phyloP scores from a whole-genome alignment of 2,329 filamentous ascomycete genomes.

The Neophaeococcomyces mojaviensis region DNA sequence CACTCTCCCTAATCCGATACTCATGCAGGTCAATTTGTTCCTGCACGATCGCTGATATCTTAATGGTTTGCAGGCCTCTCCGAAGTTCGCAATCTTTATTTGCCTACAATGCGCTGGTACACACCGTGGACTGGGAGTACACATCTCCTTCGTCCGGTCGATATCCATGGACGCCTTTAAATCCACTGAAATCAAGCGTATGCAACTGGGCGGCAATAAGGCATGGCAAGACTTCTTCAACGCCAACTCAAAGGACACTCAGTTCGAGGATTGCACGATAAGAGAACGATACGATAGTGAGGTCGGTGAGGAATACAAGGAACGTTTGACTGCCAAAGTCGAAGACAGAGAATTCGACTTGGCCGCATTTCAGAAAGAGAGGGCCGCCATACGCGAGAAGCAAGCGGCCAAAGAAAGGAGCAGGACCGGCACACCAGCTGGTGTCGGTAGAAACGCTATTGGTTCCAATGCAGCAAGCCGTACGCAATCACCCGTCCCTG shows the following conservation, averaged over 20 bases:
- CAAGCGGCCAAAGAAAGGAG: slow-evolving; percentile 26
- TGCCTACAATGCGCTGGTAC: slow-evolving; percentile 92
- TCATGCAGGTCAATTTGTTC: background rate
- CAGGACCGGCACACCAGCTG: slow-evolving; percentile 31
- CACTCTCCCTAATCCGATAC: too few relatives aligned
- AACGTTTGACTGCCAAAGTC: slow-evolving; percentile 76
- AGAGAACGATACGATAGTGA: slow-evolving; percentile 84
- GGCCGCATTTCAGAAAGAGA: slow-evolving; percentile 50
- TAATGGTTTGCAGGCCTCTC: slow-evolving; percentile 51
- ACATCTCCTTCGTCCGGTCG: slow-evolving; percentile 95
- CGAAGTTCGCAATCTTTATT: slow-evolving; percentile 98
- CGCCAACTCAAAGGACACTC: slow-evolving; percentile 56
- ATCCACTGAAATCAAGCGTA: slow-evolving; percentile 79
- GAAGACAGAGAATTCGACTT: slow-evolving; percentile 82
- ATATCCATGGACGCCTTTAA: slow-evolving; percentile 99
- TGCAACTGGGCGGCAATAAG: slow-evolving; percentile 86
- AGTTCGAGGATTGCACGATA: slow-evolving; percentile 82
- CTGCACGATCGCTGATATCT: background rate
- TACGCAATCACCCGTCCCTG: slow-evolving; percentile 26
- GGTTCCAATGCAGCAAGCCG: slow-evolving; percentile 11
- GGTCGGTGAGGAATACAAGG: slow-evolving; percentile 91
- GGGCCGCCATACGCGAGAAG: slow-evolving; percentile 29
- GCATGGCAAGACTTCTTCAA: slow-evolving; percentile 85
- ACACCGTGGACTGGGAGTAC: slow-evolving; percentile 88
- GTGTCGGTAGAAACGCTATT: slow-evolving; percentile 23